These are phyloP conservation scores for Syzygium grande DNA, from an alignment of 345 rosid genomes.

Conservation along the genomic window DNA sequence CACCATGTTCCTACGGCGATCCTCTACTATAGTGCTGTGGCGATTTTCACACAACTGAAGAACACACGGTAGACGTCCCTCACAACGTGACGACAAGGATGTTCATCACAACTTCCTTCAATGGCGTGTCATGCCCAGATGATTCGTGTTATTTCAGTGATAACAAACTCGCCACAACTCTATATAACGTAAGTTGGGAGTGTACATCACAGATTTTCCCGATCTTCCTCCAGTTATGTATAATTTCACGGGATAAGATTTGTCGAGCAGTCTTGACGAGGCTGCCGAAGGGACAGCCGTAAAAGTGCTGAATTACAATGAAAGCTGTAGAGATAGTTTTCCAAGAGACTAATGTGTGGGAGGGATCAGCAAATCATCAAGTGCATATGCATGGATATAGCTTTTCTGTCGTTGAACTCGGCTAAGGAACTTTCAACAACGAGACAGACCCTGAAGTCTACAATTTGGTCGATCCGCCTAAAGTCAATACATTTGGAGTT, in stretches of 20 bases:
- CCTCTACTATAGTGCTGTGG: background rate
- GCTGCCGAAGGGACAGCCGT: background rate
- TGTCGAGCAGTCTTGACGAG: too few species aligned
- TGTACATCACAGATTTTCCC: too few species aligned
- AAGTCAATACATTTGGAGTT: background rate
- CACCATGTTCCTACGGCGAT: background rate
- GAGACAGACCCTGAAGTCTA: background rate
- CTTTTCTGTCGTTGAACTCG: background rate
- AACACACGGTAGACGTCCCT: slow-evolving; percentile 1
- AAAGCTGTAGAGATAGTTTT: too few species aligned
- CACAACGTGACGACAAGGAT: background rate
- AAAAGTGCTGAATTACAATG: background rate
- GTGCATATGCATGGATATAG: background rate
- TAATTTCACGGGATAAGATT: too few species aligned
- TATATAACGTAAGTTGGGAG: slow-evolving; percentile 5
- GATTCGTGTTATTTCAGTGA: background rate
- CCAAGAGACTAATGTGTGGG: too few species aligned
- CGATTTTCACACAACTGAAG: background rate
- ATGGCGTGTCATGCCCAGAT: background rate
- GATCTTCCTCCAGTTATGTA: too few species aligned
- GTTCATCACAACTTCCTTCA: background rate
- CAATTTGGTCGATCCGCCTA: background rate
- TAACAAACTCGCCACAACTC: background rate
- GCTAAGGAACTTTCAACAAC: background rate
- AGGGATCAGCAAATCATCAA: too few species aligned